Evolutionary conservation across 2,329 filamentous ascomycete species (phyloP), one percentile per base, ranked within the genome.

Genomic region (Fusarium armeniacum): DNA sequence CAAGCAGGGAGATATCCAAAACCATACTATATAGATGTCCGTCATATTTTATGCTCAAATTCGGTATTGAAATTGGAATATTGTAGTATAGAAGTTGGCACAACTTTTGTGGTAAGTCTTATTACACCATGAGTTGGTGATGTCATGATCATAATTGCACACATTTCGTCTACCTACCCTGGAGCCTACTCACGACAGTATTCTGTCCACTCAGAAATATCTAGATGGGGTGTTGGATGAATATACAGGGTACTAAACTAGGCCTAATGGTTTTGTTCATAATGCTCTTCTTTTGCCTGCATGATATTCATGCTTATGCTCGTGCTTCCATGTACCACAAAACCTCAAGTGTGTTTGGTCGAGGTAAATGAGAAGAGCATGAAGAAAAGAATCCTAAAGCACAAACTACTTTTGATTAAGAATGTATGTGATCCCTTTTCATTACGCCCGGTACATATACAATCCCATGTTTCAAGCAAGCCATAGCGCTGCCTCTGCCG

Each of bases 11-110:
- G 13, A 28, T 15, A 13, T 26, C 28, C 15, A 3, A 2, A 12
- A 20, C 22, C 77, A 44, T 65, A 78, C 79, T 50, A 72, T 67
- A 51, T 81, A 80, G 10, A 80, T 70, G 10, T 81, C 78, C 56
- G 78, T 73, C 54, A 65, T 73, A 6, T 36, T 61, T 15, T 5
- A 5, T 5, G 5, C 16, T n/a, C 2, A n/a, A 16, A 28, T 5
- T 20, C 36, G 7, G 12, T 35, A 35, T 35, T 35, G 33, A 16
- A 33, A 32, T 15, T 26, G 32, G n/a, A 24, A 33, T 18, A 43
- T 59, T 26, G 47, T 55, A 33, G 45, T 15, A 24, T 11, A 26
- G 32, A 30, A 43, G 24, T 46, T 32, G n/a, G 46, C 32, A 12
- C 24, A 26, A 12, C 22, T 32, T 49, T 35, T 9, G 5, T 28